Evolutionary conservation across 345 rosid species (phyloP).

Genomic region (Erodium maritimum): DNA sequence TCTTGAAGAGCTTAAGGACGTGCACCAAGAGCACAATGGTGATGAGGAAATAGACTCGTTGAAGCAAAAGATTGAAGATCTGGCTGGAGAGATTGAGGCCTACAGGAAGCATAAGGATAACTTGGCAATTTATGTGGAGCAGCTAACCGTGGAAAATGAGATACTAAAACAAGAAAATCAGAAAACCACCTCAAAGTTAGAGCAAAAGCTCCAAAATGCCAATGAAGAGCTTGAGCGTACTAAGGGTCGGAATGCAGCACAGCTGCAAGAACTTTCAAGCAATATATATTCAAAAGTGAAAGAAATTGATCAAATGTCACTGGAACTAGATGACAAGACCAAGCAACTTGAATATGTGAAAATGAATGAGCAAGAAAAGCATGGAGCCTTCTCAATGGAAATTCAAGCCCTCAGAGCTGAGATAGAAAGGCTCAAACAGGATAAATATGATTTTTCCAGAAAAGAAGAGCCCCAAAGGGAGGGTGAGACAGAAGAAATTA

Average conservation of each 20-base stretch:
- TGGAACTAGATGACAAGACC: conserved; percentile 32
- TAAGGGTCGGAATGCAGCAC: too few relatives aligned
- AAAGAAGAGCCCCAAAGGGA: too few relatives aligned
- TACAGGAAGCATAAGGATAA: conserved; percentile 56
- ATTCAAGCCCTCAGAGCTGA: conserved; percentile 38
- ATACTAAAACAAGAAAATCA: conserved; percentile 52
- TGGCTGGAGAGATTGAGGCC: conserved; percentile 44
- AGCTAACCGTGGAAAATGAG: conserved; percentile 53
- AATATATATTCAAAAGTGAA: conserved; percentile 26
- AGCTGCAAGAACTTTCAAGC: conserved; percentile 31
- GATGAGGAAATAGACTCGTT: conserved; percentile 36
- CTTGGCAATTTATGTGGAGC: conserved; percentile 56
- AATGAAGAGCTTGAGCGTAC: conserved; percentile 32
- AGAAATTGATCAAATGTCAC: conserved; percentile 24
- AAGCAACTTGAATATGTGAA: conserved; percentile 25
- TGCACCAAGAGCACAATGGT: conserved; percentile 20
- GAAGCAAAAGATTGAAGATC: conserved; percentile 45
- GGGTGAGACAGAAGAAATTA: conserved; percentile 8
- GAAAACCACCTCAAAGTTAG: conserved; percentile 27
- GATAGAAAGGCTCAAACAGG: too few relatives aligned
- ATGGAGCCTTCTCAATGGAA: conserved; percentile 37
- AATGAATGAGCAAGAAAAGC: conserved; percentile 23
- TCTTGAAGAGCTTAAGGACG: conserved; percentile 18
- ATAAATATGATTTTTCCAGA: too few relatives aligned
- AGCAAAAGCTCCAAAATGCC: conserved; percentile 49